Conservation (phyloP, 2,329 filamentous ascomycete species). For the Bipolaris sorokiniana region DNA sequence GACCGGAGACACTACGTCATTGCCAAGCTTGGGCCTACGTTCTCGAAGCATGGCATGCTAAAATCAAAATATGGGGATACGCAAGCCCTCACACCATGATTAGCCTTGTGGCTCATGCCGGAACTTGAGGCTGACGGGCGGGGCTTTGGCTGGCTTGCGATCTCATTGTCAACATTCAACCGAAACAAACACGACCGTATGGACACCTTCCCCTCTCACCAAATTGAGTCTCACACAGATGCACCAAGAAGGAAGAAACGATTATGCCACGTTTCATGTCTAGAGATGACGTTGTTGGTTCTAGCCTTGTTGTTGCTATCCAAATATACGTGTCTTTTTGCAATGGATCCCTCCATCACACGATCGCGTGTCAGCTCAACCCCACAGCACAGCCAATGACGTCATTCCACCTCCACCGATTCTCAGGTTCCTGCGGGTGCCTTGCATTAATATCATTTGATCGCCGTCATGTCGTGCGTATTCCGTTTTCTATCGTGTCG, state of each 20-base stretch:
- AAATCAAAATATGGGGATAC: background rate
- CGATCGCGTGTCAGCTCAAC: slow-evolving; percentile 24
- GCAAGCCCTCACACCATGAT: slow-evolving; percentile 1
- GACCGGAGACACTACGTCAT: slow-evolving; percentile 37
- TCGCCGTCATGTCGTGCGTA: slow-evolving; percentile 19
- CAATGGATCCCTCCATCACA: slow-evolving; percentile 19
- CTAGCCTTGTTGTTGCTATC: slow-evolving; percentile 27
- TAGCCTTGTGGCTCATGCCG: slow-evolving; percentile 26
- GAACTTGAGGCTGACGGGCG: slow-evolving; percentile 6
- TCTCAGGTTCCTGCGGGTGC: slow-evolving; percentile 34
- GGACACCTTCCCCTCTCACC: slow-evolving; percentile 1
- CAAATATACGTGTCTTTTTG: slow-evolving; percentile 26
- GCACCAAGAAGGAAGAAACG: background rate
- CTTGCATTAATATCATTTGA: slow-evolving; percentile 43
- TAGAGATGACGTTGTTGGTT: slow-evolving; percentile 15
- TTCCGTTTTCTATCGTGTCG: slow-evolving; percentile 9
- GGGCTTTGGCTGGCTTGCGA: background rate
- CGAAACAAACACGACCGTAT: background rate
- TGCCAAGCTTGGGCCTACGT: slow-evolving; percentile 32
- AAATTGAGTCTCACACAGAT: background rate
- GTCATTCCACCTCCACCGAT: slow-evolving; percentile 25
- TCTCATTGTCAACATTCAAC: background rate
- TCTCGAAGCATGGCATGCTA: slow-evolving; percentile 4
- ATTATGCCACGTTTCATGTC: background rate
- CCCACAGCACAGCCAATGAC: slow-evolving; percentile 28